Base-by-base conservation (phyloP, 768 basidiomycete species). In the Mycena filopes region DNA sequence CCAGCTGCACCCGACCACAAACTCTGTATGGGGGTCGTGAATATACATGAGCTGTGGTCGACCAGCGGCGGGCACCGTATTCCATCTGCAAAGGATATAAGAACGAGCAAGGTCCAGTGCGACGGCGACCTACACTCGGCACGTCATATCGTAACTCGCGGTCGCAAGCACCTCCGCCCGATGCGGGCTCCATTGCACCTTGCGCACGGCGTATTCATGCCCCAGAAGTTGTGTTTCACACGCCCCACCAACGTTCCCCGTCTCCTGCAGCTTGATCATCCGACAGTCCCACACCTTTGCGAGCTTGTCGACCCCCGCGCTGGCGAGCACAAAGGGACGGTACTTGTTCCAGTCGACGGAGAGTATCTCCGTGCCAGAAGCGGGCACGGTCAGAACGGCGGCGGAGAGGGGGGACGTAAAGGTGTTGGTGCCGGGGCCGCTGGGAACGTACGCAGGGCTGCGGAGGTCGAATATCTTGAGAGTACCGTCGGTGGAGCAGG, bases 281-380 rank as follows among this genome's bases (percentile, higher is more conserved):
- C 95, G 89, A 72, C 93, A 91, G 74, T 97, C 95, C 91, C 94
- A 96, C 16, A 95, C 82, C 68, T 88, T 89, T 60, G 89, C 82
- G 15, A 82, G 71, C 74, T 89, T 91, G 77, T 96, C 94, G 29
- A 95, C 92, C 31, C 91, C 91, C 2, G 84, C 89, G 66, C 88
- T 93, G 1, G 93, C 95, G 59, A 96, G 80, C 13, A 89, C 77
- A 71, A 89, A 87, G 9, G 92, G 91, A 3, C 87, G 86, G 74
- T 96, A 97, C 75, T 97, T 97, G 77, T 97, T 97, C 94, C 94
- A 97, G 69, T 96, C 95, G 33, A 96, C 75, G 5, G 90, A 83
- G 25, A 97, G 86, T 13, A 96, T 80, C 76, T 97, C 95, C 10
- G 87, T 88, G 1, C 85, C 83, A 7, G 92, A 90, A 1, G 91